phyloP scores from a whole-genome alignment of 2,329 filamentous ascomycete genomes.

The Pseudocercospora crystallina region DNA sequence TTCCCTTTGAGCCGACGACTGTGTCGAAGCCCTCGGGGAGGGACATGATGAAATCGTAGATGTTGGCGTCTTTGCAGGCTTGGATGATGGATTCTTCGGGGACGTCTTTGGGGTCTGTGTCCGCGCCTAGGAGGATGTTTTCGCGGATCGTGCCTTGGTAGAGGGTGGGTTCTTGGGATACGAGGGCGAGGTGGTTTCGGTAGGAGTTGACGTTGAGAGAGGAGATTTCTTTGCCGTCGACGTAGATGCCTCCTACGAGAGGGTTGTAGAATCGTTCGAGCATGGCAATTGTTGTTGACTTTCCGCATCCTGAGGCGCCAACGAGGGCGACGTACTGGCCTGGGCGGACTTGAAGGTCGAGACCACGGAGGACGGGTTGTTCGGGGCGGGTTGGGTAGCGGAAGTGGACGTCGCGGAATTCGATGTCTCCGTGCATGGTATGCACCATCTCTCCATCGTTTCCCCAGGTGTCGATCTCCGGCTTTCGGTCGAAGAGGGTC shows the following conservation, averaged over 20 bases:
- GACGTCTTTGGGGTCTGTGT: slow-evolving; percentile 58
- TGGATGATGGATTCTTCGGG: slow-evolving; percentile 70
- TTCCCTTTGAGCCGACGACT: slow-evolving; percentile 77
- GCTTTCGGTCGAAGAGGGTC: slow-evolving; percentile 77
- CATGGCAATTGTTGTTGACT: slow-evolving; percentile 88
- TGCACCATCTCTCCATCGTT: slow-evolving; percentile 63
- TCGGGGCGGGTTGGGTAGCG: slow-evolving; percentile 88
- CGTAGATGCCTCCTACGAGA: slow-evolving; percentile 71
- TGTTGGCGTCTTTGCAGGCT: slow-evolving; percentile 87
- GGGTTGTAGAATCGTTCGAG: slow-evolving; percentile 95
- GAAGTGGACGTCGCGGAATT: slow-evolving; percentile 93
- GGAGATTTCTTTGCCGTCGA: slow-evolving; percentile 82
- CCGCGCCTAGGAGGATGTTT: slow-evolving; percentile 79
- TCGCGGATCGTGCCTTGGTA: slow-evolving; percentile 91
- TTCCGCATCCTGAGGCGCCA: slow-evolving; percentile 91
- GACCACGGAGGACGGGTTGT: slow-evolving; percentile 83
- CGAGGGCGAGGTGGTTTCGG: slow-evolving; percentile 77
- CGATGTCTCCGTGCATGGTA: slow-evolving; percentile 71
- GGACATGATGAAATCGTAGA: slow-evolving; percentile 86
- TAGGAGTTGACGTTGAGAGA: slow-evolving; percentile 82
- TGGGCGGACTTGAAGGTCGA: slow-evolving; percentile 71
- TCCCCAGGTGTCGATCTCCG: slow-evolving; percentile 80
- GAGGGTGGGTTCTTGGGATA: slow-evolving; percentile 90
- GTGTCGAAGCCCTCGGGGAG: slow-evolving; percentile 58
- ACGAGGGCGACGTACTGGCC: slow-evolving; percentile 87